phyloP scores from a whole-genome alignment of 345 rosid species.

The Hibiscus trionum region DNA sequence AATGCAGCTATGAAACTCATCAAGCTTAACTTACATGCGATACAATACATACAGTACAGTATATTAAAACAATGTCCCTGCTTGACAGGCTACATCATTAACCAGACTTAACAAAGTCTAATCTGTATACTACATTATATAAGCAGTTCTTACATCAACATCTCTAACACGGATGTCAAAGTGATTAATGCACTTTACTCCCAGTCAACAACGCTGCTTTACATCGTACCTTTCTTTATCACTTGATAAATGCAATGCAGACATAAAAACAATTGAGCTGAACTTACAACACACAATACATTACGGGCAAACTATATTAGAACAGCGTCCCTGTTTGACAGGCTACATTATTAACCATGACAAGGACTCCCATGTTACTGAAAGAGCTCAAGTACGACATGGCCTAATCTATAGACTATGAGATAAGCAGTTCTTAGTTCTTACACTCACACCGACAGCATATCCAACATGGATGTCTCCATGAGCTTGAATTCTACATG shows the following conservation, averaged over 20 bases:
- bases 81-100: too few relatives aligned
- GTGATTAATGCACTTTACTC: too few relatives aligned
- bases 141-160: too few relatives aligned
- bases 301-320: neutral
- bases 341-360: neutral
- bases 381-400: neutral
- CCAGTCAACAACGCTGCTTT: neutral
- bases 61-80: too few relatives aligned
- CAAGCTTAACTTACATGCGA: too few relatives aligned
- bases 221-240: neutral
- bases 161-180: too few relatives aligned
- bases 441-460: neutral
- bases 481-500: constrained; percentile 3
- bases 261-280: neutral
- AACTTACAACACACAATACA: neutral
- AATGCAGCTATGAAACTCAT: too few relatives aligned
- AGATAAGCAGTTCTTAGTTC: neutral
- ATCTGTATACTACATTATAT: too few relatives aligned
- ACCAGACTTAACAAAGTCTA: too few relatives aligned
- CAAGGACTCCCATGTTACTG: neutral
- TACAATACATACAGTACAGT: too few relatives aligned
- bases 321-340: neutral
- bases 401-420: neutral
- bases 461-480: neutral
- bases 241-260: neutral